Base-by-base conservation (phyloP, 2,329 filamentous ascomycete species). In the Colletotrichum brevisporum region DNA sequence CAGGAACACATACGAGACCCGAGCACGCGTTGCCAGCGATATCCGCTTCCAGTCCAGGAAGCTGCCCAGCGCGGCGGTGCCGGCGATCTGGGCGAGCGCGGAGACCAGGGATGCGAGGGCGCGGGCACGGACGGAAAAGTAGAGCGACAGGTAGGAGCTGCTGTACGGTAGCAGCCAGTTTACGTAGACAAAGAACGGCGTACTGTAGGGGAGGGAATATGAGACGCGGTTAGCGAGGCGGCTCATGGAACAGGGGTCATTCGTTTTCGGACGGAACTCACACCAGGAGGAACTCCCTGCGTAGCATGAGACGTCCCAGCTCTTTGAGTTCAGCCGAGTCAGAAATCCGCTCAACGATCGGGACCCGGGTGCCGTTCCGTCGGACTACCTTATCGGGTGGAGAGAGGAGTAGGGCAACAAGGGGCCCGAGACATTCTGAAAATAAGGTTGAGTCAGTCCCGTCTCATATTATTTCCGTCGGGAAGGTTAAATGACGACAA, bases 381-480 rank as follows among this genome's bases (percentile, higher is more conserved):
- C 77, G 71, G 31, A 73, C 70, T 3, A 77, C 73, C 61, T 77
- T 77, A 16, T 76, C 71, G 1, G 76, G 76, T 2, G 72, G 72
- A 8, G 74, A 76, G 3, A 78, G 60, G n/a, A 76, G 64, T 15
- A 78, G 65, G 3, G 74, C 74, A 6, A 77, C 65, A 4, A 74
- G 73, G 0, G 72, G 71, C 1, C 72, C 76, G 26, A 77, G 53
- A 45, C 74, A 76, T 53, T 77, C 67, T 67, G 16, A 16, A 4
- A 15, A 6, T 10, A 36, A 51, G n/a, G 36, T 63, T 50, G 26
- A 62, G 63, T 58, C 39, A 67, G 53, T n/a, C 8, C 24, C 18
- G 64, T 67, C 52, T 52, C 52, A 27, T 39, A 24, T 24, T 45
- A 39, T 68, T 16, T 36, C 53, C 48, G 53, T 15, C 47, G 48